Evolutionary conservation across 2,329 filamentous ascomycete genomes (phyloP).

Genomic region (Xylariaceae sp.): DNA sequence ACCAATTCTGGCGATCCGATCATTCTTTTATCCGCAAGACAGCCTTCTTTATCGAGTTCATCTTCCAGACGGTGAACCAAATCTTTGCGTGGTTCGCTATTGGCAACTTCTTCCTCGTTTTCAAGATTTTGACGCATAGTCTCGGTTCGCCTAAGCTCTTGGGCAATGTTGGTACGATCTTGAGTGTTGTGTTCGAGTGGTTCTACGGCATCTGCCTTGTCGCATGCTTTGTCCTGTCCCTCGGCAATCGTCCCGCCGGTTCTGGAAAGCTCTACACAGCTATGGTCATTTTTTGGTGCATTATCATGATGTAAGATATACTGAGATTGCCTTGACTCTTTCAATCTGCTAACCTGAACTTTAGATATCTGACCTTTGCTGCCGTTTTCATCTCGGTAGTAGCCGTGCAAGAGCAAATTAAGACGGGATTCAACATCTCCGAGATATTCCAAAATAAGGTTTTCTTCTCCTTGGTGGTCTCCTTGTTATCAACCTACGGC

Average conservation of each 20-base stretch:
- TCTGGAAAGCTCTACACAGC: constrained; percentile 93
- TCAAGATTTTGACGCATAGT: constrained; percentile 92
- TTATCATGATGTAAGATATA: constrained; percentile 81
- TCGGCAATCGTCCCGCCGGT: constrained; percentile 93
- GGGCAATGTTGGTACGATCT: constrained; percentile 76
- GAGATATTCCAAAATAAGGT: constrained; percentile 85
- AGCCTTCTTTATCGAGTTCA: constrained; percentile 89
- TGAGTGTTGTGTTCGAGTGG: constrained; percentile 95
- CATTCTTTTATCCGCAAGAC: constrained; percentile 88
- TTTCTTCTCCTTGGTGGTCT: constrained; percentile 94
- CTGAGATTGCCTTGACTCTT: not conserved
- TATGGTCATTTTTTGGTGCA: constrained; percentile 98
- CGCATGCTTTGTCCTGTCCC: constrained; percentile 91
- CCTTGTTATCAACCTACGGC: constrained; percentile 88
- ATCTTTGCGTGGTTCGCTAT: constrained; percentile 99
- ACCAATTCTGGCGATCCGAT: constrained; percentile 92
- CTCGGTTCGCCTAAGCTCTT: constrained; percentile 74
- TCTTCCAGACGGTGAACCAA: constrained; percentile 96
- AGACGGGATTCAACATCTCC: constrained; percentile 69
- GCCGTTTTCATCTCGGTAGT: constrained; percentile 92
- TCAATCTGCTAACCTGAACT: constrained; percentile 5
- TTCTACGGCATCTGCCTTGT: constrained; percentile 90
- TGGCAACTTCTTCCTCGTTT: constrained; percentile 98
- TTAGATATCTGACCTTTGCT: constrained; percentile 88
- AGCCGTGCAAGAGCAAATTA: constrained; percentile 77